Conservation (phyloP, 805 yeast genomes). For the Saccharomyces kudriavzevii region DNA sequence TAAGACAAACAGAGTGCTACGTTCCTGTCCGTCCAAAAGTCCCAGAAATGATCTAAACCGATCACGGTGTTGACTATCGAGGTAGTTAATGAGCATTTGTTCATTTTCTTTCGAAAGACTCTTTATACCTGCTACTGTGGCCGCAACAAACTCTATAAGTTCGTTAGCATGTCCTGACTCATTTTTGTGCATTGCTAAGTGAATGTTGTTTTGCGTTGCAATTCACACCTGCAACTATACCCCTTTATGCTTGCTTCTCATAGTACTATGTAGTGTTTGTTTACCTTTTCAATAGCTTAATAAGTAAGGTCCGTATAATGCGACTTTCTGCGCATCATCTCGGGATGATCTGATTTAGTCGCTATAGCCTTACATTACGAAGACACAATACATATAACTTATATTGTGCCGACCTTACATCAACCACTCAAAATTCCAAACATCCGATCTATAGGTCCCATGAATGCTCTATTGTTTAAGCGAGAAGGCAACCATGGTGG, state of each 20-base stretch:
- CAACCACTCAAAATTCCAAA: no score
- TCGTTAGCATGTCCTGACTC: neutral
- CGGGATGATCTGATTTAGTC: neutral
- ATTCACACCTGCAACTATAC: neutral
- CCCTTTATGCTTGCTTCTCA: neutral
- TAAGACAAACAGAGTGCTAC: constrained; percentile 15
- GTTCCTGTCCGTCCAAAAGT: constrained; percentile 1
- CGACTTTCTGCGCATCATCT: neutral
- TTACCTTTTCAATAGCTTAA: neutral
- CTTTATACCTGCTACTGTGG: neutral
- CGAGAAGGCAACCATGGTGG: neutral
- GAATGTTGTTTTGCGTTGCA: neutral
- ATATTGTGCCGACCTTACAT: no score
- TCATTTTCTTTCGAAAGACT: constrained; percentile 1
- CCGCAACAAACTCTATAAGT: constrained; percentile 1
- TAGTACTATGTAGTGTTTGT: neutral
- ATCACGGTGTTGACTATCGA: neutral
- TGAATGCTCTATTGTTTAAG: neutral
- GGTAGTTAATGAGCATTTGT: neutral
- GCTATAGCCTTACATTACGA: neutral
- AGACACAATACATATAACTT: neutral
- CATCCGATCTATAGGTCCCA: neutral
- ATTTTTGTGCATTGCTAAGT: neutral
- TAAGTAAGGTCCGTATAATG: neutral
- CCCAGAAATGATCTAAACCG: constrained; percentile 4